Conservation (phyloP, 495 filamentous ascomycete genomes). For the Xylaria scruposa region DNA sequence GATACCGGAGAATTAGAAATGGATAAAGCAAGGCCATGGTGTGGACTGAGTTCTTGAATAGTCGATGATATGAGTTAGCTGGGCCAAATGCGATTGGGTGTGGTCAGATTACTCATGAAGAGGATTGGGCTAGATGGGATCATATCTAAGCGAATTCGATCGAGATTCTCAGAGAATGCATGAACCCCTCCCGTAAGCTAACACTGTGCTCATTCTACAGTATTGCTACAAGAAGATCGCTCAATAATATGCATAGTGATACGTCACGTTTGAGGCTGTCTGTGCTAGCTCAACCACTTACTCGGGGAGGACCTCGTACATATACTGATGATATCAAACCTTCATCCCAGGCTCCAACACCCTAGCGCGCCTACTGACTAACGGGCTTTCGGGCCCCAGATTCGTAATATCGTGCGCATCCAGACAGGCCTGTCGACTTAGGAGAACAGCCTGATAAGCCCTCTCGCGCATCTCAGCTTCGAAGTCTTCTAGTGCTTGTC, state of each 20-base stretch:
- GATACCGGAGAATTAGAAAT: neutral
- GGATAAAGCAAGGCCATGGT: neutral
- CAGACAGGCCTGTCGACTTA: constrained; percentile 61
- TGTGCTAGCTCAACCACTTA: neutral
- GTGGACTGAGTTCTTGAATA: neutral
- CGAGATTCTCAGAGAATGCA: neutral
- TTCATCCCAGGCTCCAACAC: neutral
- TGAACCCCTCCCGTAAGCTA: neutral
- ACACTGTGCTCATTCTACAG: neutral
- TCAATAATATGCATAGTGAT: neutral
- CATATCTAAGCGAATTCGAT: neutral
- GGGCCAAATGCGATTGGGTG: neutral
- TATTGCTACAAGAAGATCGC: neutral
- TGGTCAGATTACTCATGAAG: neutral
- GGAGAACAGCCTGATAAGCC: constrained; percentile 51
- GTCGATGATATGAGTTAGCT: neutral
- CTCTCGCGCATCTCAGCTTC: constrained; percentile 59
- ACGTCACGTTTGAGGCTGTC: neutral
- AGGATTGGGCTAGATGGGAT: neutral
- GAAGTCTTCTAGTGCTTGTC: constrained; percentile 44
- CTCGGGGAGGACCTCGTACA: neutral
- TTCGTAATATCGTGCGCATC: constrained; percentile 60
- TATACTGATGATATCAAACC: neutral
- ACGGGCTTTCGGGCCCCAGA: constrained; percentile 16
- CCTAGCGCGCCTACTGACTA: constrained; percentile 2